Evolutionary conservation across 1,284 basidiomycete genomes (phyloP), one percentile per base, ranked within the genome.

Genomic region (Vanrija sp.): DNA sequence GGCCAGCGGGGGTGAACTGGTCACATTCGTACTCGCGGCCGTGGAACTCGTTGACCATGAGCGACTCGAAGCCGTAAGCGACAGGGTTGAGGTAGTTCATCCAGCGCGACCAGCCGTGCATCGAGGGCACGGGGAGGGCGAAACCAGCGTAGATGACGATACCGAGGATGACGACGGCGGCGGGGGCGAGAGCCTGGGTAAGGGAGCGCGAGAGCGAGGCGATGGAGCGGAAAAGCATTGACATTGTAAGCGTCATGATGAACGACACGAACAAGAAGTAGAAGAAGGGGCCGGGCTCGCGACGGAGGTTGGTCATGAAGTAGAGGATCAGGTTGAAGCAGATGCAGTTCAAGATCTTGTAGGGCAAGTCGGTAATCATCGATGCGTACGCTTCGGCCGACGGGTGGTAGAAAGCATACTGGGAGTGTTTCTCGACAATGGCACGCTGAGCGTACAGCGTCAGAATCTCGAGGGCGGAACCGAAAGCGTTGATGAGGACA

Each of bases 31-130:
- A 77, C 6, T 74, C 60, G 9, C 68, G 65, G 4, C 60, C 65
- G 51, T 65, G 55, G 63, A 82, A 82, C 68, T 82, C 80, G 72
- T 81, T 81, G 60, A 77, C 66, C 76, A 80, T 77, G 29, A 80
- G 65, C 2, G 73, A 64, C 46, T 79, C 73, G 68, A 80, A 80
- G 0, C 67, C 73, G 43, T 67, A 74, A 54, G 66, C 74, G 53
- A 80, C 76, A 5, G 80, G 80, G 61, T 80, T 72, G 54, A 81
- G 58, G 60, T 79, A 80, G 57, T 77, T 78, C 56, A 82, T 75
- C 82, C 82, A 81, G 28, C 76, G 67, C 46, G 74, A 72, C 78
- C 78, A 80, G 28, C 75, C 76, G 28, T 65, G 63, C 77, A 78
- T 77, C 55, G 74, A 67, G 12, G 47, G 60, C 43, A 74, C 67